These are phyloP conservation scores for Umbilicus rupestris DNA, from an alignment of 164 flowering plant genomes.

Conservation along the genomic window DNA sequence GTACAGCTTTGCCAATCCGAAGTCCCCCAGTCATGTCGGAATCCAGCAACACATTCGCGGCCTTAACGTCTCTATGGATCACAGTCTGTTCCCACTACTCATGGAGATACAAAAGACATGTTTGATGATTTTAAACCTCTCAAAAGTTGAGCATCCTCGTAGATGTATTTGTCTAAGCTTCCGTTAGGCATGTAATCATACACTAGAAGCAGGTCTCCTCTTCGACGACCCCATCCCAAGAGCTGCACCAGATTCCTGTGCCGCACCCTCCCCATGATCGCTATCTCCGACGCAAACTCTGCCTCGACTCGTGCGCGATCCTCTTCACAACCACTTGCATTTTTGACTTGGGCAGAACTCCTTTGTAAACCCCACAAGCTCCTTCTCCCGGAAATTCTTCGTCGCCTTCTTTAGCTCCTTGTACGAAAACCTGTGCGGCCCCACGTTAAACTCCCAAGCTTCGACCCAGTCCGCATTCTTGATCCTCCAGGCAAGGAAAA, in stretches of 20 bases:
- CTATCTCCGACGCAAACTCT: slow-evolving; percentile 38
- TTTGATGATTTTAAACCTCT: slow-evolving; percentile 21
- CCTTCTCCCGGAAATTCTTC: background rate
- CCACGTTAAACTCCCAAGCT: background rate
- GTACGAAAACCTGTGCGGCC: slow-evolving; percentile 6
- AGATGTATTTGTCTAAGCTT: slow-evolving; percentile 35
- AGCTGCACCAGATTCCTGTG: slow-evolving; percentile 42
- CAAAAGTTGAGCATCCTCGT: background rate
- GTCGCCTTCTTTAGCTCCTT: slow-evolving; percentile 4
- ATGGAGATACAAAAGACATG: slow-evolving; percentile 39
- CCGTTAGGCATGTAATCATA: slow-evolving; percentile 43
- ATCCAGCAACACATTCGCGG: slow-evolving; percentile 37
- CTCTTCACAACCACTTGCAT: slow-evolving; percentile 33
- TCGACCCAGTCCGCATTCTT: background rate
- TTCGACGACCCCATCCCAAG: slow-evolving; percentile 35
- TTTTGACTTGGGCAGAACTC: slow-evolving; percentile 16
- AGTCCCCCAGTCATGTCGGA: slow-evolving; percentile 34
- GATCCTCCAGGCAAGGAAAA: background rate
- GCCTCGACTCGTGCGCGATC: slow-evolving; percentile 29
- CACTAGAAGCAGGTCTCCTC: slow-evolving; percentile 30
- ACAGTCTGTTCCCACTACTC: slow-evolving; percentile 50
- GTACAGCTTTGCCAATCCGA: slow-evolving; percentile 35
- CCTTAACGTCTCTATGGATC: slow-evolving; percentile 40
- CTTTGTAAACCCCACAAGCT: slow-evolving; percentile 24
- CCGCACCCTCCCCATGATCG: slow-evolving; percentile 29